Base-by-base conservation (phyloP, 257 asterid genomes). In the Gentiana dahurica region DNA sequence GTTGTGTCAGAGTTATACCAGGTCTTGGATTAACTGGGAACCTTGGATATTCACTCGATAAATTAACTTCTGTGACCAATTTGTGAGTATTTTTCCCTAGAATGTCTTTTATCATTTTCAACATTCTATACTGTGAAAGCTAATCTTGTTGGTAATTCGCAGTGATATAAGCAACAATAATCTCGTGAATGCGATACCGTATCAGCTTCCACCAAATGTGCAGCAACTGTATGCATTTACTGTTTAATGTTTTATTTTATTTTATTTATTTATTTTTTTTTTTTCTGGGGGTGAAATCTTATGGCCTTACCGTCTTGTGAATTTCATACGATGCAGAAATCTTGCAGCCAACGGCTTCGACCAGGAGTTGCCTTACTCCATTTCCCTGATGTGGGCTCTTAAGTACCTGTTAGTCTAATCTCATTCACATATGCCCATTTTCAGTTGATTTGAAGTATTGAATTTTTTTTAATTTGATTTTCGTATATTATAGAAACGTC, bases 131-230 rank as follows among this genome's bases (percentile, higher is more conserved):
- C 24, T 24, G 24, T 24, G 24, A 24, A 24, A 24, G 24, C 24
- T 24, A 24, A 24, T 24, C 24, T 24, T 53, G 8, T 13, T 65
- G 48, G 53, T 8, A 39, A 67, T 74, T 71, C 81, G 81, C 88
- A 91, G 98, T 55, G 98, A 91, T 65, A 71, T 91, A 62, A 91
- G 94, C 73, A 73, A 77, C 65, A 91, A 87, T 75, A 81, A 79
- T 75, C 72, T 91, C 43, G 87, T 82, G 58, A 81, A 67, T 71
- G 81, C 71, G 78, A 53, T 91, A 62, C 24, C 24, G 24, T 91
- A 65, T 72, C 83, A 79, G 67, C 84, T 85, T 66, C 97, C 97
- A 62, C 86, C 76, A 2, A 87, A 85, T 51, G 67, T 87, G 66
- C 77, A 77, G 54, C 76, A 73, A 75, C 64, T 91, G 98, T 91